Evolutionary conservation across 371 early-diverging fungal genomes (phyloP).

Genomic region (Rhizopus sp.): DNA sequence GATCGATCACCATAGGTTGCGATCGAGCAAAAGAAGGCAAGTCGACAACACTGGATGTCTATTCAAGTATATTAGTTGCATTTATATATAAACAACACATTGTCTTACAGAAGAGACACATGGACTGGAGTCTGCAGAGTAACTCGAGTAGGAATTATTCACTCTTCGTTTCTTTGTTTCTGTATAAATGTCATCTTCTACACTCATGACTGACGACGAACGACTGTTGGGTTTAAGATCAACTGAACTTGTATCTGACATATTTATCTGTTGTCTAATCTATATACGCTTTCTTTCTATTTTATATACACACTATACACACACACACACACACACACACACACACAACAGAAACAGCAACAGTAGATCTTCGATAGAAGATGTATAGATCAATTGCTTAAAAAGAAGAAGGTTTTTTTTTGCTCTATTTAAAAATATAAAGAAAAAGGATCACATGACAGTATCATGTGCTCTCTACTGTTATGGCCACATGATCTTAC

Average conservation of each 20-base stretch:
- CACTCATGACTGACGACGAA: constrained; percentile 8
- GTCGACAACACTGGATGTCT: constrained; percentile 1
- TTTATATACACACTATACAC: neutral
- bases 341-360: neutral
- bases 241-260: neutral
- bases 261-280: neutral
- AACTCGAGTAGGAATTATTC: neutral
- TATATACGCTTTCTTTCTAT: constrained; percentile 5
- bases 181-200: constrained; percentile 5
- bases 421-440: neutral
- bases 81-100: constrained; percentile 4
- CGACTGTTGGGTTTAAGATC: constrained; percentile 18
- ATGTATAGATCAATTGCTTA: neutral
- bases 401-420: neutral
- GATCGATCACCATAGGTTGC: neutral
- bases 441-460: constrained; percentile 2
- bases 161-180: constrained; percentile 16
- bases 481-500: constrained; percentile 1
- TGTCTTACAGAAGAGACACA: constrained; percentile 8
- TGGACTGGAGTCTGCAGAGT: constrained; percentile 3
- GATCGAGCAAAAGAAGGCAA: neutral
- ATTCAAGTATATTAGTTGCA: neutral
- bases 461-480: neutral
- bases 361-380: neutral
- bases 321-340: too few relatives aligned